A percentile compares a stretch with the other conserved stretches of the same genome.
phyloP scores from a whole-genome alignment of 257 asterid genomes.

The Thymus quinquecostatus region DNA sequence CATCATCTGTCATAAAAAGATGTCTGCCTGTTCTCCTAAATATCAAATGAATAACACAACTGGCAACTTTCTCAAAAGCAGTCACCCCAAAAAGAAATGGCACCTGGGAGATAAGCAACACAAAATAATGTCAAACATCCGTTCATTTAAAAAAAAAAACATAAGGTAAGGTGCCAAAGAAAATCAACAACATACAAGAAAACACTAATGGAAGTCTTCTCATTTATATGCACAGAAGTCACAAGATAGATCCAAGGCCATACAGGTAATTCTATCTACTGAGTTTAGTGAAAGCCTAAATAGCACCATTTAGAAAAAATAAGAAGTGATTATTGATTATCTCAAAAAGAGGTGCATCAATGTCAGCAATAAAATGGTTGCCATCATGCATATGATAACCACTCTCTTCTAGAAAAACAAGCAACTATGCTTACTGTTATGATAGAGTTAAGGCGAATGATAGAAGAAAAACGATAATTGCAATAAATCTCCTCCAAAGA shows the following conservation, averaged over 20 bases:
- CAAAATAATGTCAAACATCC: conserved; percentile 1
- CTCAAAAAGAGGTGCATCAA: background rate
- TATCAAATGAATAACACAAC: conserved; percentile 81
- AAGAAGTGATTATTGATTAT: background rate
- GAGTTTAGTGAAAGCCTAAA: too few species aligned
- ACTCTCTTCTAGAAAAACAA: background rate
- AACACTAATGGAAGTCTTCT: background rate
- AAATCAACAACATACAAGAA: conserved; percentile 9
- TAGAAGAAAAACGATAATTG: too few species aligned
- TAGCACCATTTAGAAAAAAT: background rate
- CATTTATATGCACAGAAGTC: background rate
- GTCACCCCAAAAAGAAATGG: conserved; percentile 97
- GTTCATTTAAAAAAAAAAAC: background rate
- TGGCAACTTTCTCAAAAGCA: conserved; percentile 79
- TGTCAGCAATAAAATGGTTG: background rate
- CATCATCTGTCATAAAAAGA: conserved; percentile 87
- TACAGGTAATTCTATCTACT: too few species aligned
- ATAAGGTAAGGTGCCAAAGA: conserved; percentile 4
- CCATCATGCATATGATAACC: conserved; percentile 5
- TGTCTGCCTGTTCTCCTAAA: conserved; percentile 95
- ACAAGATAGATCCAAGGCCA: background rate
- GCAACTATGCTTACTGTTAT: background rate
- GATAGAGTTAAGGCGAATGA: too few species aligned
- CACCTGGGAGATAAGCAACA: conserved; percentile 53
- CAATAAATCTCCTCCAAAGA: too few species aligned